phyloP scores from a whole-genome alignment of 805 yeast genomes.

The Citeromyces matritensis region DNA sequence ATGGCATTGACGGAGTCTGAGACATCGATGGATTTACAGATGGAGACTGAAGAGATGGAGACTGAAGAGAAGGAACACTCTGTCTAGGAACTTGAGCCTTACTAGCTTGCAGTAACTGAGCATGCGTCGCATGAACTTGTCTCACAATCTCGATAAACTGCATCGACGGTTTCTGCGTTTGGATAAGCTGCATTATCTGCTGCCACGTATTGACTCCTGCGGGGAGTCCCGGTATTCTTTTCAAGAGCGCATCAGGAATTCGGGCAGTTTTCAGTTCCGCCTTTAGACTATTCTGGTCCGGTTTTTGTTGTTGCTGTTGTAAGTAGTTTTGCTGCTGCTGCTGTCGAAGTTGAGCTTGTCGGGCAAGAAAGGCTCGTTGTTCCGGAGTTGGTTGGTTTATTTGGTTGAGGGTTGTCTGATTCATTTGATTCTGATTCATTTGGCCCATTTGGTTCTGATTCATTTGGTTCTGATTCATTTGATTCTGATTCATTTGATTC shows the following conservation, averaged over 20 bases:
- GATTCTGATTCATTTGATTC: constrained; percentile 10
- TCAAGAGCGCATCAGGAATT: constrained; percentile 54
- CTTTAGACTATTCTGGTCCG: constrained; percentile 6
- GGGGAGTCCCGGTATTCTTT: constrained; percentile 64
- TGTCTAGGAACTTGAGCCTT: constrained; percentile 6
- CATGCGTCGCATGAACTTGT: constrained; percentile 41
- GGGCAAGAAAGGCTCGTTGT: constrained; percentile 23
- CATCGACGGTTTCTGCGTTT: constrained; percentile 41
- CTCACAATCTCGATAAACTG: constrained; percentile 44
- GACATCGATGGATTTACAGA: neutral
- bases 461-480: constrained; percentile 6
- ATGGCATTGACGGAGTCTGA: neutral
- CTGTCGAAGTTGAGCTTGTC: constrained; percentile 33
- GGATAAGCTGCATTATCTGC: constrained; percentile 50
- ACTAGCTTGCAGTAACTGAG: constrained; percentile 3
- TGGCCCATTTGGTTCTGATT: constrained; percentile 1
- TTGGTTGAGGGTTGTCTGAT: neutral
- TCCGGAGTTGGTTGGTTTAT: constrained; percentile 8
- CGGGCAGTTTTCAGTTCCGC: constrained; percentile 45
- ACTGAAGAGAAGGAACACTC: constrained; percentile 1
- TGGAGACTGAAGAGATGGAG: no score
- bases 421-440: neutral
- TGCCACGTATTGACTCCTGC: constrained; percentile 73
- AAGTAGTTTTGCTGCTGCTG: constrained; percentile 12
- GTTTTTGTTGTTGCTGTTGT: constrained; percentile 11